Conservation (phyloP, 176 grass and related monocot species). For the Triticum monococcum region DNA sequence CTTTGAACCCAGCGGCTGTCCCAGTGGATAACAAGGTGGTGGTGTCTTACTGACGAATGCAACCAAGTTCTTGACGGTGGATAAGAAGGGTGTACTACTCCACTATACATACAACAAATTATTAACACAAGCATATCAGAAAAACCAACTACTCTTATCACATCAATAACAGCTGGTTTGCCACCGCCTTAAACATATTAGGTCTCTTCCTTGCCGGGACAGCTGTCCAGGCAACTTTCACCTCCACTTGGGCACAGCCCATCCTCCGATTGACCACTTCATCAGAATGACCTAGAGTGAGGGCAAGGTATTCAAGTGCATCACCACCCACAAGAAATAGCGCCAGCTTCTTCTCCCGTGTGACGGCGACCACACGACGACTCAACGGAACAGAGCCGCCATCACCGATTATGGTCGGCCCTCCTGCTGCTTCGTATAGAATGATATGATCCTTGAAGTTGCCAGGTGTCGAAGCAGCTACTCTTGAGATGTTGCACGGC, state of each 20-base stretch:
- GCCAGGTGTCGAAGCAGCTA: not conserved
- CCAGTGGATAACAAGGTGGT: no score
- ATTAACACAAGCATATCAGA: no score
- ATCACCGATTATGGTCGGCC: not conserved
- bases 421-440: not conserved
- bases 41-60: no score
- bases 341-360: not conserved
- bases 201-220: not conserved
- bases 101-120: no score
- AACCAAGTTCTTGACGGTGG: no score
- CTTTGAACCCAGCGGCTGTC: no score
- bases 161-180: not conserved
- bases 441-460: not conserved
- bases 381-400: not conserved
- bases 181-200: not conserved
- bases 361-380: not conserved
- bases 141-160: not conserved
- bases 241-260: not conserved
- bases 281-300: not conserved
- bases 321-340: not conserved
- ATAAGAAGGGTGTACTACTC: no score
- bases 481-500: not conserved
- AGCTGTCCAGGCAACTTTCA: not conserved
- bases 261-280: not conserved
- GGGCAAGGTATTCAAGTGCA: not conserved